Conservation (phyloP, 441 rosid genomes). For the Pelargonium cotyledonis region DNA sequence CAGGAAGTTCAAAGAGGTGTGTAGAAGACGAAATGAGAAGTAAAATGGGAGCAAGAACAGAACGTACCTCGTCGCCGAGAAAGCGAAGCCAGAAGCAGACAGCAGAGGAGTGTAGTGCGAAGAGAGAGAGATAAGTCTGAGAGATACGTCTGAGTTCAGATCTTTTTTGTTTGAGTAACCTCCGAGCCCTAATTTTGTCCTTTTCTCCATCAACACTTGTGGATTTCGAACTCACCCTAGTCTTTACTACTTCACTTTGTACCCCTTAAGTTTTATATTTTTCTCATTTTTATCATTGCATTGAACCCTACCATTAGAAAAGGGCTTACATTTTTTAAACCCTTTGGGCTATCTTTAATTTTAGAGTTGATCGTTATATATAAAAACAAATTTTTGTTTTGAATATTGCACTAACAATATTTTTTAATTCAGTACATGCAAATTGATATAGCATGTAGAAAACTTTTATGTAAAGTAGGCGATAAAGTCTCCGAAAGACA, state of each 20-base stretch:
- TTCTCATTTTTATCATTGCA: background rate
- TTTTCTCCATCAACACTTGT: background rate
- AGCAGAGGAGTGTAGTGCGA: slow-evolving; percentile 6
- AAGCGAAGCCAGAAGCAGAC: slow-evolving; percentile 2
- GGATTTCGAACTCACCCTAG: background rate
- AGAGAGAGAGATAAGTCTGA: background rate
- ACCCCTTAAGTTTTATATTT: background rate
- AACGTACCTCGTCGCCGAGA: slow-evolving; percentile 1
- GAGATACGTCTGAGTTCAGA: background rate
- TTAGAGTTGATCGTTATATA: no score
- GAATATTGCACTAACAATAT: no score
- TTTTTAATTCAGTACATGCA: no score
- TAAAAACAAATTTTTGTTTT: no score
- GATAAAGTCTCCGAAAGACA: no score
- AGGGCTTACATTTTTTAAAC: no score
- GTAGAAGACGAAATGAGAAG: background rate
- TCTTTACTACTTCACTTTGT: background rate
- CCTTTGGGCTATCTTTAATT: no score
- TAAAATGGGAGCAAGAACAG: background rate
- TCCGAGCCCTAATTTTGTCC: slow-evolving; percentile 3
- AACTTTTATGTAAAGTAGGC: no score
- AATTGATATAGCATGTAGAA: no score
- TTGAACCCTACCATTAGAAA: no score
- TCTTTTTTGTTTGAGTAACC: background rate
- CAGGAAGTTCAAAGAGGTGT: background rate